A percentile compares a stretch with the other conserved stretches of the same genome.
Conservation (phyloP, 352 stramenopile species). For the Phytophthora pinifolia region DNA sequence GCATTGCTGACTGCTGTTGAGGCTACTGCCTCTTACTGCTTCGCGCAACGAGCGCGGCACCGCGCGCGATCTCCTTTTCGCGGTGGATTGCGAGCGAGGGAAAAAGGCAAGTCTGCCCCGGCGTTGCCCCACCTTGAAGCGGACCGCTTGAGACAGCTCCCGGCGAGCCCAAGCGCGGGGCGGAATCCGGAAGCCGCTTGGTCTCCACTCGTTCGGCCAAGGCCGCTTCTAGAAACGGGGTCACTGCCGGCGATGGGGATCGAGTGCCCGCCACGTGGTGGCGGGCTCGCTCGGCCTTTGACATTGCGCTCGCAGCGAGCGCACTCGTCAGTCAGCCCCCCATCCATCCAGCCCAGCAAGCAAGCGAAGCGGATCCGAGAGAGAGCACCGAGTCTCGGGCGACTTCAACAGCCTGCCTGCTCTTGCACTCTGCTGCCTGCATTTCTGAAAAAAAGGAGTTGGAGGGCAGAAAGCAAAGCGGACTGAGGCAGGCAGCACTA, state of each 20-base stretch:
- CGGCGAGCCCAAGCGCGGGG: not conserved
- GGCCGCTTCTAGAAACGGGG: constrained; percentile 6
- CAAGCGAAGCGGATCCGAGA: not conserved
- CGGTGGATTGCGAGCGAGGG: constrained; percentile 17
- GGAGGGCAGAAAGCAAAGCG: too few relatives aligned
- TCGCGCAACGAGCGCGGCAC: constrained; percentile 2
- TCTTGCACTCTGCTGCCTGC: constrained; percentile 19
- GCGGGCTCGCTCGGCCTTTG: too few relatives aligned
- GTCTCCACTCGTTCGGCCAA: constrained; percentile 23
- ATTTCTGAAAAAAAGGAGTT: constrained; percentile 26
- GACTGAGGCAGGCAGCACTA: too few relatives aligned
- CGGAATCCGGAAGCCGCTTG: not conserved
- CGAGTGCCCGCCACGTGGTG: constrained; percentile 14
- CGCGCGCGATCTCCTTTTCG: constrained; percentile 4
- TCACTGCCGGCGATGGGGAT: constrained; percentile 23
- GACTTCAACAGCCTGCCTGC: constrained; percentile 24
- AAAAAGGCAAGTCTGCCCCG: constrained; percentile 1
- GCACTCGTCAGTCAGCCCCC: too few relatives aligned
- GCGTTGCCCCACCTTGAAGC: constrained; percentile 47
- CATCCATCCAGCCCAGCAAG: not conserved
- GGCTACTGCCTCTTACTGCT: not conserved
- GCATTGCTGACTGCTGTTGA: not conserved
- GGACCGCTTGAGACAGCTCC: constrained; percentile 25
- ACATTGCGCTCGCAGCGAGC: too few relatives aligned
- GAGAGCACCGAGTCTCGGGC: not conserved